Conservation (phyloP, 148 eudicot genomes). For the Rhododendron henanense region DNA sequence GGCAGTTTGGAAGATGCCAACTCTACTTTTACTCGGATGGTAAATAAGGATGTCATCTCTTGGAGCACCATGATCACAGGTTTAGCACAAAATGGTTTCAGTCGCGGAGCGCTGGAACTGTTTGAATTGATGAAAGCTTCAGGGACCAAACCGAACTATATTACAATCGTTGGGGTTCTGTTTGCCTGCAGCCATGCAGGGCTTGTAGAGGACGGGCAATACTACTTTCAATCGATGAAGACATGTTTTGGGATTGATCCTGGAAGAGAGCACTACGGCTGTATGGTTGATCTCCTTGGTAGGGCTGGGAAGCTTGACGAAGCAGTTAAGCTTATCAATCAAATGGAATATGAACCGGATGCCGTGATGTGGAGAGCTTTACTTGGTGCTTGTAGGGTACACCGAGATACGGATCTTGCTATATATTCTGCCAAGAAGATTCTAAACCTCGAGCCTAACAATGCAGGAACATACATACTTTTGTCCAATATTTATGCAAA, state of each 20-base stretch:
- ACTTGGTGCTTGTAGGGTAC: constrained; percentile 14
- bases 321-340: constrained; percentile 13
- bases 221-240: constrained; percentile 12
- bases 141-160: constrained; percentile 9
- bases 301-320: constrained; percentile 14
- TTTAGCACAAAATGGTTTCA: constrained; percentile 11
- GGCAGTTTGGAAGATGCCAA: constrained; percentile 11
- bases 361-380: constrained; percentile 7
- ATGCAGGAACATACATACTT: constrained; percentile 16
- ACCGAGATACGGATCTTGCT: constrained; percentile 7
- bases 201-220: constrained; percentile 6
- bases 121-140: constrained; percentile 5
- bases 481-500: constrained; percentile 13
- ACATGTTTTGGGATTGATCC: constrained; percentile 6
- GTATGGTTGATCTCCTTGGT: constrained; percentile 17
- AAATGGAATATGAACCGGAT: constrained; percentile 13
- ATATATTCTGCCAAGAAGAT: constrained; percentile 11
- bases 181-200: constrained; percentile 15
- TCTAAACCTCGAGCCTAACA: constrained; percentile 7
- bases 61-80: constrained; percentile 17
- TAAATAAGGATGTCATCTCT: constrained; percentile 11
- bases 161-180: constrained; percentile 12
- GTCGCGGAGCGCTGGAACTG: background rate
- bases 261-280: constrained; percentile 14
- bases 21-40: constrained; percentile 8